Base-by-base conservation (phyloP, 31 red algal species). In the Endocladia muricata region DNA sequence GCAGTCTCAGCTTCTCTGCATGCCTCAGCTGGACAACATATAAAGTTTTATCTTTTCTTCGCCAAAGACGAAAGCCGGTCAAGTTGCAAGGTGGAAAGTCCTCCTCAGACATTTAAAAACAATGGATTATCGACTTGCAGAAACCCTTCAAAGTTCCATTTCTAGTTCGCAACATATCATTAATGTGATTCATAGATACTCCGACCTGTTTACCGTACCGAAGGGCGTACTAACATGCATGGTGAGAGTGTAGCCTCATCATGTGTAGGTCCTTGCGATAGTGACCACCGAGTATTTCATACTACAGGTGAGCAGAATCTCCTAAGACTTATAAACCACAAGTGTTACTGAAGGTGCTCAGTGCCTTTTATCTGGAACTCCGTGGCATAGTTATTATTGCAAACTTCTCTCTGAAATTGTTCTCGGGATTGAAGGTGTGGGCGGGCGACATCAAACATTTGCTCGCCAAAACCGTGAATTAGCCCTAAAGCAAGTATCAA, bases 341-440 rank as follows among this genome's bases (percentile, higher is more conserved):
- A 67, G 0, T 36, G 23, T 28, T 6, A 35, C 7, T 32, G 3
- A 34, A 33, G 61, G 34, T 36, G 9, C 61, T 67, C n/a, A 8
- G 39, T 21, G 34, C 9, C 32, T 7, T 67, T 26, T 4, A 67
- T 26, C 0, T 1, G 7, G 33, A 67, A 1, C 61, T 33, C 61
- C 6, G 61, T 4, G 8, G 33, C 61, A 34, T 26, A 0, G 28
- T 1, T 67, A n/a, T 67, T 36, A 35, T 36, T 67, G 61, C 32
- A 67, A 67, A 67, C 39, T 6, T 67, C 61, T 44, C 68, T 4
- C 6, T 21, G 19, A n/a, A 73, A 42, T 42, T 23, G 39, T 8
- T 51, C 68, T 17, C 19, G 40, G 52, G 38, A 73, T 42, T 73
- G 68, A 3, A 73, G 32, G n/a, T 73, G 52, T 23, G 68, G 40